phyloP scores from a whole-genome alignment of 768 basidiomycete species.

The Pleurotus tuber-regium region DNA sequence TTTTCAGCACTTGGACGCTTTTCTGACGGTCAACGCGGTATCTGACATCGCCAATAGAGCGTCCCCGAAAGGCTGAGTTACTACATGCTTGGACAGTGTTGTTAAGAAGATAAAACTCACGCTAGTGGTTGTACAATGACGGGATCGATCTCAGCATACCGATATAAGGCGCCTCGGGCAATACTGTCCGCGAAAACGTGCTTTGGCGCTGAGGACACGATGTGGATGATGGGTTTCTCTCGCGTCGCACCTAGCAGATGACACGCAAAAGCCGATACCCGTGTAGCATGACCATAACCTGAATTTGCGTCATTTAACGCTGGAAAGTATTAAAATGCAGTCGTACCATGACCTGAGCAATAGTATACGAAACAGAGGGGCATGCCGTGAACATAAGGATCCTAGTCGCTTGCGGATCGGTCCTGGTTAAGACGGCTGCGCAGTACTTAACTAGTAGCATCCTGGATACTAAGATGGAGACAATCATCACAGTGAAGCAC shows the following conservation, averaged over 20 bases:
- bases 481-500: no score
- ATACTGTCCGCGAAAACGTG: constrained; percentile 70
- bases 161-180: constrained; percentile 60
- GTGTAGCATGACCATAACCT: constrained; percentile 86
- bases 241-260: constrained; percentile 49
- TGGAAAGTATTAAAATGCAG: background rate
- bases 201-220: constrained; percentile 73
- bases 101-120: constrained; percentile 36
- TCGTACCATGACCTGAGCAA: constrained; percentile 72
- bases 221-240: constrained; percentile 48
- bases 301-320: no score
- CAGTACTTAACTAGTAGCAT: no score
- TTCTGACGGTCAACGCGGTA: constrained; percentile 72
- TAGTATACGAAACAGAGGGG: constrained; percentile 57
- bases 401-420: background rate
- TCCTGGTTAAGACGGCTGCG: background rate
- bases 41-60: no score
- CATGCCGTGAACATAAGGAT: background rate
- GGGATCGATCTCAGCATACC: constrained; percentile 73
- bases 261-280: constrained; percentile 70
- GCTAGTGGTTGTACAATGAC: constrained; percentile 81
- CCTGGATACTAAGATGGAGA: no score
- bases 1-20: constrained; percentile 60
- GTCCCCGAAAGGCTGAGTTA: no score
- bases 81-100: no score